Conservation (phyloP, 2,329 filamentous ascomycete genomes). For the Lasiodiplodia gonubiensis region DNA sequence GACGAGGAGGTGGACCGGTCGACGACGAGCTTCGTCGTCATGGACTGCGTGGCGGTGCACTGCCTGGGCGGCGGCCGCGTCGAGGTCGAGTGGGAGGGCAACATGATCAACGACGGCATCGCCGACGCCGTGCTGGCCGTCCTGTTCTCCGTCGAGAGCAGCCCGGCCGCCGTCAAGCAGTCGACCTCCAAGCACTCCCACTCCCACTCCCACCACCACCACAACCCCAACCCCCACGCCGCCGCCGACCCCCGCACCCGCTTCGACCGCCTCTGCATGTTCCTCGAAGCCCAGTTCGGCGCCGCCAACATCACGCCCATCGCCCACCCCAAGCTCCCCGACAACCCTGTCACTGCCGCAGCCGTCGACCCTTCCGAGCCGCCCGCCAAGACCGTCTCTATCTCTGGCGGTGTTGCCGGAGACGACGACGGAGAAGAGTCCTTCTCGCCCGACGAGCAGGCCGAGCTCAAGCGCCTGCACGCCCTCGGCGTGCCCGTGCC, state of each 20-base stretch:
- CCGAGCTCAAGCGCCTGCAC: conserved; percentile 78
- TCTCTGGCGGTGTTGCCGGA: conserved; percentile 28
- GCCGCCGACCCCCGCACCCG: conserved; percentile 75
- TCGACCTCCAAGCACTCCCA: conserved; percentile 46
- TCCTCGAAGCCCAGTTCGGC: conserved; percentile 96
- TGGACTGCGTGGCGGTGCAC: conserved; percentile 88
- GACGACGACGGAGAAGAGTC: conserved; percentile 35
- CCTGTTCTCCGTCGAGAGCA: conserved; percentile 88
- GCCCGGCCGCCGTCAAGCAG: conserved; percentile 89
- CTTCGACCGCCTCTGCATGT: conserved; percentile 86
- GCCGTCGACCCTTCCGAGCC: conserved; percentile 29
- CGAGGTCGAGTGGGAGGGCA: conserved; percentile 96
- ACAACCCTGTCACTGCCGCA: conserved; percentile 24
- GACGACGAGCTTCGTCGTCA: conserved; percentile 68
- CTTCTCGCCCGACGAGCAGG: conserved; percentile 35
- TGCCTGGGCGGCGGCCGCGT: conserved; percentile 79
- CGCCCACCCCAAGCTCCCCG: conserved; percentile 63
- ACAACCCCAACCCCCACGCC: conserved; percentile 71
- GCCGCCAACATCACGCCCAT: conserved; percentile 76
- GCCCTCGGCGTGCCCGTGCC: conserved; percentile 88
- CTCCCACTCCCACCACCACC: conserved; percentile 50
- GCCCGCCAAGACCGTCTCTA: conserved; percentile 38
- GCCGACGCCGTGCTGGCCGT: conserved; percentile 97
- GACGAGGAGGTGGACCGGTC: conserved; percentile 68
- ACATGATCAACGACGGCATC: conserved; percentile 95